Percentiles rank a stretch among this genome's conserved stretches.
Conservation (phyloP, 192 early-diverging fungal genomes). For the Gryganskiella cystojenkinii region DNA sequence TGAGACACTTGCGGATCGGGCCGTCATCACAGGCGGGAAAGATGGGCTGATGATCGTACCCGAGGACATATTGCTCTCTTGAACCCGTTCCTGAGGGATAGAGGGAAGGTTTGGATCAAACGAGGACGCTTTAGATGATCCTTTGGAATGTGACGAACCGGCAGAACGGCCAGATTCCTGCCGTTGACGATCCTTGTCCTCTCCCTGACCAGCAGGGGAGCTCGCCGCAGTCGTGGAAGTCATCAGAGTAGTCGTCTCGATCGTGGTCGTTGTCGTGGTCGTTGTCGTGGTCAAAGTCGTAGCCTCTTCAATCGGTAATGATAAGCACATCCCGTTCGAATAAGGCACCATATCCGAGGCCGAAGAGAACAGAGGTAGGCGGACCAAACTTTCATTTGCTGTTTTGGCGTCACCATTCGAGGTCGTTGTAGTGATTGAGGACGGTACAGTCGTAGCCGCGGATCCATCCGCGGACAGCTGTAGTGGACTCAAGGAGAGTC, state of each 20-base stretch:
- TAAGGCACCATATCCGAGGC: conserved; percentile 33
- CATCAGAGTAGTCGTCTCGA: background rate
- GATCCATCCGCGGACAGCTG: conserved; percentile 21
- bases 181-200: conserved; percentile 4
- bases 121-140: conserved; percentile 24
- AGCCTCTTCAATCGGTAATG: conserved; percentile 21
- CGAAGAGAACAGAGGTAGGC: conserved; percentile 30
- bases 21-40: conserved; percentile 32
- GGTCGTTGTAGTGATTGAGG: background rate
- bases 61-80: background rate
- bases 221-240: background rate
- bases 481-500: conserved; percentile 20
- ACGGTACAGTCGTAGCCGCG: background rate
- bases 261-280: background rate
- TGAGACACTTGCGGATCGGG: conserved; percentile 29
- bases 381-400: conserved; percentile 8
- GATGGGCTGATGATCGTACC: background rate
- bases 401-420: conserved; percentile 6
- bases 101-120: conserved; percentile 39
- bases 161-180: too few relatives aligned
- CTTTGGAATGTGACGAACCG: conserved; percentile 26
- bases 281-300: background rate
- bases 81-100: conserved; percentile 30
- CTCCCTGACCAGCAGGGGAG: conserved; percentile 9
- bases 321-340: conserved; percentile 37